These are phyloP conservation scores for Diaporthe vaccinii DNA, from an alignment of 2,329 filamentous ascomycete genomes.

Conservation along the genomic window DNA sequence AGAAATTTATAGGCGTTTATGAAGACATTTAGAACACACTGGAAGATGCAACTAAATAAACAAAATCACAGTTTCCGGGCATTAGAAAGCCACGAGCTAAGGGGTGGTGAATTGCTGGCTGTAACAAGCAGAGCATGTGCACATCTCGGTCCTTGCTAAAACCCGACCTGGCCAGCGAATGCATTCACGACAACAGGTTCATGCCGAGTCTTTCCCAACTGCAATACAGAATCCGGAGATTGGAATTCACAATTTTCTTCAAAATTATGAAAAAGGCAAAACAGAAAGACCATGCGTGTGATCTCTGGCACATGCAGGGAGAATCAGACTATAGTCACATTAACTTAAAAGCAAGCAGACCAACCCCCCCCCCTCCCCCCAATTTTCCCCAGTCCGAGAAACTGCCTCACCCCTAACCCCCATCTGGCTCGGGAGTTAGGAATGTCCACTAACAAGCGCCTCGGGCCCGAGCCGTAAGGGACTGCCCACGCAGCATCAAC, in stretches of 20 bases:
- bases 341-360: no score
- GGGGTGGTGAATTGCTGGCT: background rate
- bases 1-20: no score
- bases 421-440: background rate
- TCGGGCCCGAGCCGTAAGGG: background rate
- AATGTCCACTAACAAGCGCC: background rate
- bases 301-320: background rate
- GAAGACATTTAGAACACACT: background rate
- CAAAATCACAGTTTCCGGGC: fast-evolving
- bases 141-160: background rate
- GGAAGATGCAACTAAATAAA: background rate
- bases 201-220: no score
- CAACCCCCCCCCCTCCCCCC: no score
- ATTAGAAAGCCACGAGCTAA: background rate
- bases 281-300: no score
- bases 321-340: background rate
- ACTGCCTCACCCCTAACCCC: background rate
- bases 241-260: no score
- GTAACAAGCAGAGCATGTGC: no score
- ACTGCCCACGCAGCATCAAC: no score
- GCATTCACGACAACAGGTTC: no score
- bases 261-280: no score
- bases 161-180: background rate
- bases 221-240: no score
- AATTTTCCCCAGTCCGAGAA: no score